A percentile compares a stretch with the other conserved stretches of the same genome.
phyloP scores from a whole-genome alignment of 805 yeast species.

The Pichia exigua region DNA sequence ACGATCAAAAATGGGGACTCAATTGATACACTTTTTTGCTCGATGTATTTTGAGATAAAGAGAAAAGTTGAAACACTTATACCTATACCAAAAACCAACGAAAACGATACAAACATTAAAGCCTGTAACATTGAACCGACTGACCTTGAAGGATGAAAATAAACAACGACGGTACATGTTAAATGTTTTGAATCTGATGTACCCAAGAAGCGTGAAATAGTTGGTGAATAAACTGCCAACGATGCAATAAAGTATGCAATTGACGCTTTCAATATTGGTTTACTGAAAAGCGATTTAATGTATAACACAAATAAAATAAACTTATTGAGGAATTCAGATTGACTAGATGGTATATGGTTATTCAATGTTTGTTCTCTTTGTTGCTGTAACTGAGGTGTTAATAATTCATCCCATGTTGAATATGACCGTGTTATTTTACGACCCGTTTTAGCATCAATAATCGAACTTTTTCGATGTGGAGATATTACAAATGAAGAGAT shows the following conservation, averaged over 20 bases:
- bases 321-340: not conserved
- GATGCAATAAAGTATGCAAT: slow-evolving; percentile 72
- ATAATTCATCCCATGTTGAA: slow-evolving; percentile 20
- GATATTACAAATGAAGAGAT: slow-evolving; percentile 11
- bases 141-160: slow-evolving; percentile 76
- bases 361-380: not conserved
- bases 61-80: slow-evolving; percentile 7
- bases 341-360: not conserved
- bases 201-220: slow-evolving; percentile 48
- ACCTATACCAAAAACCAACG: slow-evolving; percentile 38
- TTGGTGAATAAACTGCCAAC: slow-evolving; percentile 53
- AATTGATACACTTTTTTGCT: not conserved
- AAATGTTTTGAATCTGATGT: slow-evolving; percentile 68
- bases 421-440: slow-evolving; percentile 25
- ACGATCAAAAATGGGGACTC: slow-evolving; percentile 1
- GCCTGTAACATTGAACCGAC: slow-evolving; percentile 78
- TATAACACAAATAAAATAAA: not conserved
- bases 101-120: slow-evolving; percentile 46
- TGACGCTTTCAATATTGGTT: slow-evolving; percentile 46
- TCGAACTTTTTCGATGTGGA: slow-evolving; percentile 28
- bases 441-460: slow-evolving; percentile 40
- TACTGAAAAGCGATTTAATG: slow-evolving; percentile 5
- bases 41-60: slow-evolving; percentile 1
- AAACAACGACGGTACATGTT: slow-evolving; percentile 75
- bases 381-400: slow-evolving; percentile 11